Evolutionary conservation across 2,329 filamentous ascomycete genomes (phyloP).

Genomic region (Stylonectria norvegica): DNA sequence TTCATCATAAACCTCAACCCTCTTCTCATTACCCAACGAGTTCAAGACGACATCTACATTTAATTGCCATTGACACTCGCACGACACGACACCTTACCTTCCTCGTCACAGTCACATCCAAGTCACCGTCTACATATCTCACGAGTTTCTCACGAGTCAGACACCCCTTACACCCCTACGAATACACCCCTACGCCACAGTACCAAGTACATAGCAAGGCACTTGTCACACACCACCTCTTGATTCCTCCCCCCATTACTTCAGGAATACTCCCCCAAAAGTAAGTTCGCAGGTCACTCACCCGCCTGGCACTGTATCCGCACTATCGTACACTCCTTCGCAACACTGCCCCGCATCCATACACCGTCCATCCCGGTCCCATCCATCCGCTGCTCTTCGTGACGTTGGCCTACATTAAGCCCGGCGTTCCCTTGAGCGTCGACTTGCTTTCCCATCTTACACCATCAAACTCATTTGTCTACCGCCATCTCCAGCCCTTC

Average conservation of each 20-base stretch:
- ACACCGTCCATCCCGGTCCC: not conserved
- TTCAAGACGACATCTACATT: not conserved
- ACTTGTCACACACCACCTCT: constrained; percentile 5
- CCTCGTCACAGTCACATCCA: too few relatives aligned
- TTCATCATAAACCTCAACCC: constrained; percentile 3
- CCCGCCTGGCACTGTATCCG: too few relatives aligned
- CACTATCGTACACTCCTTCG: not conserved
- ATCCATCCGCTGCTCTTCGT: not conserved
- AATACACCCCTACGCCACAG: constrained; percentile 2
- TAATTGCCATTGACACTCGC: not conserved
- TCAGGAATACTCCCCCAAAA: constrained; percentile 7
- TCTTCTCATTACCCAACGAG: not conserved
- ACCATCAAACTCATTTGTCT: too few relatives aligned
- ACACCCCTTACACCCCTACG: not conserved
- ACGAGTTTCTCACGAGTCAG: too few relatives aligned
- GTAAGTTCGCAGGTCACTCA: constrained; percentile 12
- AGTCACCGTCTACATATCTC: too few relatives aligned
- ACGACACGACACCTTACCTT: not conserved
- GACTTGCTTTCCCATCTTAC: too few relatives aligned
- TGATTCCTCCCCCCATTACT: not conserved
- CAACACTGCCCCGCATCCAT: not conserved
- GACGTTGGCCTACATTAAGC: not conserved
- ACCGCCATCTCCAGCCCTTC: too few relatives aligned
- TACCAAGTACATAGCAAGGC: constrained; percentile 6
- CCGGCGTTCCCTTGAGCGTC: constrained; percentile 14